Base-by-base conservation (phyloP, 2,329 filamentous ascomycete species). In the Bimuria novae-zelandiae region DNA sequence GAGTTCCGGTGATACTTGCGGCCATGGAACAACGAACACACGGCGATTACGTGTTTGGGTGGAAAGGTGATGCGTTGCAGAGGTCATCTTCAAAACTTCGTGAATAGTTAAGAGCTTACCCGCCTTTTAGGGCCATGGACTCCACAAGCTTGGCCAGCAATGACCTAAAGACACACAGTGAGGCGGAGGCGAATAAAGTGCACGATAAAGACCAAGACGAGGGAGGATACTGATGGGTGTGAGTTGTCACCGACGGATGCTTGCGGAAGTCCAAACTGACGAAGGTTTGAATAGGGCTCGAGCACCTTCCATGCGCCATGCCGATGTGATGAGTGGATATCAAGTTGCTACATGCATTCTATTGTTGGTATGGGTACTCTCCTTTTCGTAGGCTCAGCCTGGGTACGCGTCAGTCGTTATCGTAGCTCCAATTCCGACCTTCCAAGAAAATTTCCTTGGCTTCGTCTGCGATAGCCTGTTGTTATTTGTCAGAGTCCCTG, bases 41-140 rank as follows among this genome's bases (percentile, higher is more conserved):
- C 40, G 63, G 60, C 19, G 64, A 67, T 32, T 67, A 66, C 41
- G 14, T 66, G 17, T 67, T 67, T 36, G 64, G 64, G 3, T 67
- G 63, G 64, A 63, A 67, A 43, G 63, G 57, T 1, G 63, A 67
- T 36, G 36, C 56, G 21, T 56, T 67, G 14, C 63, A 67, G 42
- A 54, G 32, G n/a, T n/a, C n/a, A n/a, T n/a, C n/a, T n/a, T n/a
- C n/a, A n/a, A n/a, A n/a, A n/a, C n/a, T n/a, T n/a, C n/a, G n/a
- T n/a, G n/a, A n/a, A n/a, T n/a, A n/a, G n/a, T n/a, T n/a, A n/a
- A n/a, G n/a, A n/a, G n/a, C n/a, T n/a, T n/a, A n/a, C n/a, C n/a
- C n/a, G n/a, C n/a, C n/a, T n/a, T n/a, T n/a, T n/a, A n/a, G n/a
- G 25, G 62, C 62, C 27, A 63, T 63, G 62, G 56, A 65, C 46